Evolutionary conservation across 2,329 filamentous ascomycete species (phyloP).

Genomic region (Aspergillus glaucus): DNA sequence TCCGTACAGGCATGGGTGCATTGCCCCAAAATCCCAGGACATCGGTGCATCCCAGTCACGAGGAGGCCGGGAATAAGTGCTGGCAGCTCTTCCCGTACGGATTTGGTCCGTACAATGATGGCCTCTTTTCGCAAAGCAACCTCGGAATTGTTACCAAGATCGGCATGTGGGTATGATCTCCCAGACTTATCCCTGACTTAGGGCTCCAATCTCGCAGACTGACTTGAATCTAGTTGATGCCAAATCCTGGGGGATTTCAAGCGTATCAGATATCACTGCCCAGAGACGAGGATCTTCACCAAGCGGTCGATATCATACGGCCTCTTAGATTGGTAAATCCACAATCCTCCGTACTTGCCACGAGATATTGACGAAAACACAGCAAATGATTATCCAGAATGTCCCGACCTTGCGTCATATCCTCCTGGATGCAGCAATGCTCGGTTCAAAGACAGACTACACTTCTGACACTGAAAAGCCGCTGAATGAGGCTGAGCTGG

Average conservation of each 20-base stretch:
- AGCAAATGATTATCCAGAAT: conserved; percentile 42
- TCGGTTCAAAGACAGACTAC: conserved; percentile 32
- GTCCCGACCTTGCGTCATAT: conserved; percentile 43
- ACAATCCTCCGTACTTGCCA: background rate
- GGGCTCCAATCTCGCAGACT: conserved; percentile 1
- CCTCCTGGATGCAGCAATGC: conserved; percentile 41
- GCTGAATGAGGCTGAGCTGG: conserved; percentile 35
- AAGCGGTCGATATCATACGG: conserved; percentile 32
- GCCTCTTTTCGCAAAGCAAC: conserved; percentile 48
- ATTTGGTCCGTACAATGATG: conserved; percentile 36
- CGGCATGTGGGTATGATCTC: conserved; percentile 38
- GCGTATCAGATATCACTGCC: conserved; percentile 41
- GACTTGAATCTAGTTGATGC: conserved; percentile 38
- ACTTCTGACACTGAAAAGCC: conserved; percentile 20
- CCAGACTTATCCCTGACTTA: no score
- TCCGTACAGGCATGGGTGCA: conserved; percentile 45
- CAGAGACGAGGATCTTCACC: conserved; percentile 43
- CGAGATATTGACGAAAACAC: background rate
- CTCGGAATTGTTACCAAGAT: conserved; percentile 52
- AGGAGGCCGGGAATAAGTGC: conserved; percentile 19
- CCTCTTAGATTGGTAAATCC: conserved; percentile 21
- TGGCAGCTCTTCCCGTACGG: conserved; percentile 41
- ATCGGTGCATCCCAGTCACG: background rate
- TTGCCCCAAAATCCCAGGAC: conserved; percentile 1
- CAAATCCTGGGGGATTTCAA: conserved; percentile 46